phyloP scores from a whole-genome alignment of 345 rosid species.

The Gossypium raimondii region DNA sequence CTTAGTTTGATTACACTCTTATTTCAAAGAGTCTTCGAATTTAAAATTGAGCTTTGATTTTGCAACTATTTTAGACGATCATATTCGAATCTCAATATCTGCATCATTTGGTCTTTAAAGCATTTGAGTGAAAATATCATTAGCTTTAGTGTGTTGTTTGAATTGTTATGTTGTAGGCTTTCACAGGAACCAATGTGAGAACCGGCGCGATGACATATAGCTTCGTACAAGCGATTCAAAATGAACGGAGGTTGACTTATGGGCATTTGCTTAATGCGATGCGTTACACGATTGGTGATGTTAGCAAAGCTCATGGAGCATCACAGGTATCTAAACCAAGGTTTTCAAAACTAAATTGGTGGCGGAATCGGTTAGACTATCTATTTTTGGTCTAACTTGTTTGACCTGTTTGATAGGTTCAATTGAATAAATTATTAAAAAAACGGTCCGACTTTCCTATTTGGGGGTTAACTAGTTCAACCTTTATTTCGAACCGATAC shows the following conservation, averaged over 20 bases:
- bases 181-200: slow-evolving; percentile 39
- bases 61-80: neutral
- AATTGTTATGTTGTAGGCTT: slow-evolving; percentile 37
- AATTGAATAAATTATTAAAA: no score
- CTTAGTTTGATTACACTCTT: neutral
- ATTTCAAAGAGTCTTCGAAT: neutral
- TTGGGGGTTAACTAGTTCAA: no score
- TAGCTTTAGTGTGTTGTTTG: neutral
- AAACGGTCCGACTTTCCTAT: fast-evolving
- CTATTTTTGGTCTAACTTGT: neutral
- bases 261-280: slow-evolving; percentile 55
- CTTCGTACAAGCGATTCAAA: slow-evolving; percentile 65
- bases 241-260: slow-evolving; percentile 52
- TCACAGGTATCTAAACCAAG: slow-evolving; percentile 27
- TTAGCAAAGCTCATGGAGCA: neutral
- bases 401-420: no score
- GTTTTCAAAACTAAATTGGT: slow-evolving; percentile 16
- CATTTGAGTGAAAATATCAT: neutral
- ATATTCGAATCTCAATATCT: neutral
- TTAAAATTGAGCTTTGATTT: neutral
- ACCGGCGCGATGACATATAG: slow-evolving; percentile 74
- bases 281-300: slow-evolving; percentile 24
- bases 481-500: no score
- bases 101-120: neutral
- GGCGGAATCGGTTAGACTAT: no score